These are phyloP conservation scores for Raphanus hybrid DNA, from an alignment of 441 rosid species.

Conservation along the genomic window DNA sequence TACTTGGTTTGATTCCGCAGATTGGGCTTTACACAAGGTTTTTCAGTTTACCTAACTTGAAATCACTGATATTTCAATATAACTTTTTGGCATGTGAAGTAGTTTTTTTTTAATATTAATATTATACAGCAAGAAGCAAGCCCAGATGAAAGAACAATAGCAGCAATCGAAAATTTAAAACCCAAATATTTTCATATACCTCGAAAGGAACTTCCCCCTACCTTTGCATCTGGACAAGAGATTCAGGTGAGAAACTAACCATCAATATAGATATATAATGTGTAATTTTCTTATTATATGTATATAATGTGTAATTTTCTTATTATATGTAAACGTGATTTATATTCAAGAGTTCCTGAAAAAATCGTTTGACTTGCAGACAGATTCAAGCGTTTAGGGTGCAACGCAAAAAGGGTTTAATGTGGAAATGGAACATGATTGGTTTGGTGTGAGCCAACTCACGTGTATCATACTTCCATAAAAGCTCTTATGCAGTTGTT, in stretches of 20 bases:
- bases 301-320: neutral
- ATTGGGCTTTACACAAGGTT: conserved; percentile 89
- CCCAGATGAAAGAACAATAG: conserved; percentile 48
- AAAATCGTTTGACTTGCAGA: conserved; percentile 27
- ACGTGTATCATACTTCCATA: conserved; percentile 35
- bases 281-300: neutral
- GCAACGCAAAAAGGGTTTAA: conserved; percentile 9
- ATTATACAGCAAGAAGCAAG: conserved; percentile 69
- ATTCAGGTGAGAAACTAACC: conserved; percentile 45
- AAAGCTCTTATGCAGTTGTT: conserved; percentile 8
- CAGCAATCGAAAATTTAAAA: conserved; percentile 61
- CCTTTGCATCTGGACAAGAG: conserved; percentile 59
- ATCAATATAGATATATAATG: neutral
- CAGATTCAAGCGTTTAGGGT: conserved; percentile 35
- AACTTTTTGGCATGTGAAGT: neutral
- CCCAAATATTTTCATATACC: conserved; percentile 72
- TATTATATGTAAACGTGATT: neutral
- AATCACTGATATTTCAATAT: neutral
- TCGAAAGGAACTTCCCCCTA: conserved; percentile 67
- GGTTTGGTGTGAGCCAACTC: conserved; percentile 37
- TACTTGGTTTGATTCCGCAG: conserved; percentile 91
- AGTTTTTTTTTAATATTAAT: neutral
- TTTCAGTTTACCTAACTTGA: conserved; percentile 6
- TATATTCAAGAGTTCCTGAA: neutral
- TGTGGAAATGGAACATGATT: conserved; percentile 34